These are phyloP conservation scores for Nicotiana rustica DNA, from an alignment of 305 asterid species.

Conservation along the genomic window DNA sequence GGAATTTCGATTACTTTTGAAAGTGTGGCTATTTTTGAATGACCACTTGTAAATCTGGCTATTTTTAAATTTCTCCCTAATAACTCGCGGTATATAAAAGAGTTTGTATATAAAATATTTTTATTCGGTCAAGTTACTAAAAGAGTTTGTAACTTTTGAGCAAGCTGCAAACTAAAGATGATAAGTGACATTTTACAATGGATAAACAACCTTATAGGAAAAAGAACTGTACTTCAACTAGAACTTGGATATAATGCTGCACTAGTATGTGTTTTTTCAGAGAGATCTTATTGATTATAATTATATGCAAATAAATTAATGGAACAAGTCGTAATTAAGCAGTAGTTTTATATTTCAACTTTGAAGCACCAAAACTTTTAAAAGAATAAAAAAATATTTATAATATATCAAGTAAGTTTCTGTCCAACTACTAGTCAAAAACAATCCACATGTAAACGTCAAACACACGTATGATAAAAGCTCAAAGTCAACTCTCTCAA, in stretches of 20 bases:
- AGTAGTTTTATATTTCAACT: not conserved
- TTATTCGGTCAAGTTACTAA: not conserved
- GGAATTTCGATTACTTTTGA: too few relatives aligned
- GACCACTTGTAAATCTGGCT: too few relatives aligned
- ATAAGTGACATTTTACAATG: too few relatives aligned
- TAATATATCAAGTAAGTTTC: not conserved
- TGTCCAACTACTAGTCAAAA: not conserved
- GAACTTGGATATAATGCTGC: too few relatives aligned
- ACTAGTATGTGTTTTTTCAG: too few relatives aligned
- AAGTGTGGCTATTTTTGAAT: too few relatives aligned
- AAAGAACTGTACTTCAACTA: too few relatives aligned
- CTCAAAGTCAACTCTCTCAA: not conserved
- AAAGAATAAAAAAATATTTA: not conserved
- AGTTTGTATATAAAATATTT: too few relatives aligned
- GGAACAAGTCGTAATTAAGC: not conserved
- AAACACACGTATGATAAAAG: not conserved
- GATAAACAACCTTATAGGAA: too few relatives aligned
- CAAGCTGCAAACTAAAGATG: too few relatives aligned
- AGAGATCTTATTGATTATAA: not conserved
- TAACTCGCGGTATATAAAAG: not conserved
- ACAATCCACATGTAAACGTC: slow-evolving; percentile 1
- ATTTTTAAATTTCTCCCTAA: too few relatives aligned
- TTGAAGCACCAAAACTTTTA: not conserved
- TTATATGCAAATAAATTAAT: not conserved
- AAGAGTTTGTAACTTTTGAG: too few relatives aligned